Conservation (phyloP, 2,329 filamentous ascomycete genomes). For the Leptodontidium sp. region DNA sequence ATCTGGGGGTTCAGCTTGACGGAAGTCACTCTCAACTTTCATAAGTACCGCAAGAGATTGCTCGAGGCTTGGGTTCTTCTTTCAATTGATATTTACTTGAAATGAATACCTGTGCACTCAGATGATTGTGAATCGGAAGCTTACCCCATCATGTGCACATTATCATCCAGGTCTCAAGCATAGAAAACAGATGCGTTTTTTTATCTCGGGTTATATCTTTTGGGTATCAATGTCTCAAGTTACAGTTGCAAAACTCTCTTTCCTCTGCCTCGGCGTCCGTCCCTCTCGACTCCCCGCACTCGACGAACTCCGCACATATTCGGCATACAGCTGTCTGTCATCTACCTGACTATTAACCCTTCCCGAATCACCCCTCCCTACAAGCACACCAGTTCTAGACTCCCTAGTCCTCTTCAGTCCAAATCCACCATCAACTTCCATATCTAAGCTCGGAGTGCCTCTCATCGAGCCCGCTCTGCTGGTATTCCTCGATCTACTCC, state of each 20-base stretch:
- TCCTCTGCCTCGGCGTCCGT: constrained; percentile 1
- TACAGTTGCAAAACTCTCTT: constrained; percentile 1
- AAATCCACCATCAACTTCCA: constrained; percentile 26
- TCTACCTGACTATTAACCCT: constrained; percentile 19
- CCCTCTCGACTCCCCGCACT: constrained; percentile 3
- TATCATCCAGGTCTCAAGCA: no score
- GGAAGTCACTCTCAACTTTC: not conserved
- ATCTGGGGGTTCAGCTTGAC: not conserved
- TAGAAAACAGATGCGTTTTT: not conserved
- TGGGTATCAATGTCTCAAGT: not conserved
- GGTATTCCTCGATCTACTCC: constrained; percentile 10
- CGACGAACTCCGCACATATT: constrained; percentile 32
- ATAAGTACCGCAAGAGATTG: not conserved
- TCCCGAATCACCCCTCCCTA: not conserved
- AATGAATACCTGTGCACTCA: no score
- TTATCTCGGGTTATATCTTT: not conserved
- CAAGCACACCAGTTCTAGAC: not conserved
- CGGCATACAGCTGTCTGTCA: constrained; percentile 33
- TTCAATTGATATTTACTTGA: no score
- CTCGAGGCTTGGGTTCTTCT: not conserved
- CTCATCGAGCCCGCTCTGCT: constrained; percentile 6
- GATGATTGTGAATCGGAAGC: not conserved
- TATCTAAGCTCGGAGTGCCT: constrained; percentile 21
- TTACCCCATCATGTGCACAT: no score
- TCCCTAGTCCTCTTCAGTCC: constrained; percentile 18